These are phyloP conservation scores for Penicillium longicatenatum DNA, from an alignment of 495 filamentous ascomycete genomes.

Conservation along the genomic window DNA sequence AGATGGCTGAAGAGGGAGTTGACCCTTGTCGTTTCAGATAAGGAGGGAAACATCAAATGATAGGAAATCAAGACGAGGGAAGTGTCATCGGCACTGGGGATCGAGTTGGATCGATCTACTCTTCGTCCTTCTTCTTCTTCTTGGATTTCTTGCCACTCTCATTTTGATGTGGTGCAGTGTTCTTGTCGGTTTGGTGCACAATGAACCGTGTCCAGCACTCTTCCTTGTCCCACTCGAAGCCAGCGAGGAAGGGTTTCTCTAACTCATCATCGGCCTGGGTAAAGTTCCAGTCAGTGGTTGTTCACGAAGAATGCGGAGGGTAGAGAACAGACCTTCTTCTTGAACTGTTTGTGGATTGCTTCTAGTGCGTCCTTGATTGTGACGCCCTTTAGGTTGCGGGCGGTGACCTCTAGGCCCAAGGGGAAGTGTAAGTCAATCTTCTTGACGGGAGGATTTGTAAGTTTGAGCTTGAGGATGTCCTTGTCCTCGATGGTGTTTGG, in stretches of 20 bases:
- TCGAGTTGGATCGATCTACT: slow-evolving; percentile 27
- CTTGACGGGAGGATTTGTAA: slow-evolving; percentile 81
- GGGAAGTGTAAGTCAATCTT: slow-evolving; percentile 91
- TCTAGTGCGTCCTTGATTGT: slow-evolving; percentile 94
- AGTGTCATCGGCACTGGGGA: background rate
- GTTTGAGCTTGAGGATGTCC: slow-evolving; percentile 75
- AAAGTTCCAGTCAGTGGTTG: slow-evolving; percentile 14
- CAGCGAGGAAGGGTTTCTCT: slow-evolving; percentile 75
- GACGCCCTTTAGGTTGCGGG: slow-evolving; percentile 86
- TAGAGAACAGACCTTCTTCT: slow-evolving; percentile 74
- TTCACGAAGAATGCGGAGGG: background rate
- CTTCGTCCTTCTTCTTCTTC: slow-evolving; percentile 54
- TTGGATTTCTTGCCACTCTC: slow-evolving; percentile 65
- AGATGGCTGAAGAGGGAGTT: slow-evolving; percentile 8
- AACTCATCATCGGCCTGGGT: slow-evolving; percentile 85
- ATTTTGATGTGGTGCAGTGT: slow-evolving; percentile 39
- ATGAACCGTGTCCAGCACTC: slow-evolving; percentile 75
- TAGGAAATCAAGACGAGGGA: background rate
- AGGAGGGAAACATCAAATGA: slow-evolving; percentile 1
- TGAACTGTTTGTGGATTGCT: slow-evolving; percentile 90
- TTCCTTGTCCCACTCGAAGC: slow-evolving; percentile 94
- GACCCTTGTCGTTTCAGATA: slow-evolving; percentile 22
- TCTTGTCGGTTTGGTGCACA: slow-evolving; percentile 78
- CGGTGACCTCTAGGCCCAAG: slow-evolving; percentile 82
- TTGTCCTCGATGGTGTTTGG: slow-evolving; percentile 75